phyloP scores from a whole-genome alignment of 495 filamentous ascomycete genomes.

The Tuber melanosporum region DNA sequence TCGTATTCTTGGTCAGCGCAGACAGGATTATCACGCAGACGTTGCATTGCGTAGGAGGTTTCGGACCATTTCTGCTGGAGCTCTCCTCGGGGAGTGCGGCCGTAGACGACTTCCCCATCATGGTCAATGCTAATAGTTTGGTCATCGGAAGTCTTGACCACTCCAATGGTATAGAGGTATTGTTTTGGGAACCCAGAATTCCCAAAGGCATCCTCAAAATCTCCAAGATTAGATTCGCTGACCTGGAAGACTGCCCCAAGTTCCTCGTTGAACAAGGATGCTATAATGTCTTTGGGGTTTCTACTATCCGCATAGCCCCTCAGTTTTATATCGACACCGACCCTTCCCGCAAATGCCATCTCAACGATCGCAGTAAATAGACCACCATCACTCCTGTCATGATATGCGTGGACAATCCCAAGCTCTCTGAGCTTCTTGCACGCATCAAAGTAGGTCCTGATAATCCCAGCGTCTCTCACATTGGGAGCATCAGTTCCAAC shows the following conservation, averaged over 20 bases:
- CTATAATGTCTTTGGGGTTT: constrained; percentile 58
- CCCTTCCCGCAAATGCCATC: constrained; percentile 97
- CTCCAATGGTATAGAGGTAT: constrained; percentile 74
- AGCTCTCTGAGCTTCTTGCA: constrained; percentile 77
- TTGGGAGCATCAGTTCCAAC: constrained; percentile 79
- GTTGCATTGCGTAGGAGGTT: constrained; percentile 88
- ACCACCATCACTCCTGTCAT: constrained; percentile 90
- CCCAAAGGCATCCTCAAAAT: constrained; percentile 76
- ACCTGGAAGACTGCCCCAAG: constrained; percentile 97
- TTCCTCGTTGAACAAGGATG: constrained; percentile 89
- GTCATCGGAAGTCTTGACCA: constrained; percentile 60
- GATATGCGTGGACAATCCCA: constrained; percentile 85
- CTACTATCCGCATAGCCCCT: constrained; percentile 44
- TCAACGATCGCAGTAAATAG: constrained; percentile 85
- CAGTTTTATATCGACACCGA: constrained; percentile 77
- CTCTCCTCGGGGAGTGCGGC: constrained; percentile 55
- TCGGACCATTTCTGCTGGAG: constrained; percentile 84
- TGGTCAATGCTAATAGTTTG: constrained; percentile 72
- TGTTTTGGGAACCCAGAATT: constrained; percentile 79
- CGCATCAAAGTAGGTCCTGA: constrained; percentile 91
- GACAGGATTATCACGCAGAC: constrained; percentile 75
- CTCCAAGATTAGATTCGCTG: constrained; percentile 68
- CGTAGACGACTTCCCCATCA: constrained; percentile 59
- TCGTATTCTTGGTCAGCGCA: constrained; percentile 83
- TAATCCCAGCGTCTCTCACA: constrained; percentile 68